A percentile compares a stretch with the other conserved stretches of the same genome.
These are phyloP conservation scores for Balansia obtecta DNA, from an alignment of 2,329 filamentous ascomycete species.

Conservation along the genomic window DNA sequence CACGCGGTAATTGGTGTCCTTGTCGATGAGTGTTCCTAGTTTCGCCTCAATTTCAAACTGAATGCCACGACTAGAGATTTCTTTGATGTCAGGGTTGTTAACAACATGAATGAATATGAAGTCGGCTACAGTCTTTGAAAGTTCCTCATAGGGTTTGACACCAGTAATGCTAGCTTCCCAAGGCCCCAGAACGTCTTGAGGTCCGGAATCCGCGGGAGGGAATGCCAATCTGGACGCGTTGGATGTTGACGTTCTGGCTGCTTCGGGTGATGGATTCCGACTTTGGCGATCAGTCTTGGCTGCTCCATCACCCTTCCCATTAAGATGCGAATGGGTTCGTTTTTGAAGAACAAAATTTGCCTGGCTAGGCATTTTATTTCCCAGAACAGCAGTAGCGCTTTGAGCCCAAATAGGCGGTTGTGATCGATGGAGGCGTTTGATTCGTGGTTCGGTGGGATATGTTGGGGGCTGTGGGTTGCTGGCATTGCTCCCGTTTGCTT, in stretches of 20 bases:
- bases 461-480: constrained; percentile 13
- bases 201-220: constrained; percentile 16
- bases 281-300: constrained; percentile 23
- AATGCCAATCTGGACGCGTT: constrained; percentile 12
- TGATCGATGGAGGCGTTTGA: constrained; percentile 25
- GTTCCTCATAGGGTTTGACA: constrained; percentile 57
- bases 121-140: constrained; percentile 66
- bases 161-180: constrained; percentile 61
- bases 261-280: constrained; percentile 35
- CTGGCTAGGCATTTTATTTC: constrained; percentile 24
- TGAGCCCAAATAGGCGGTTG: constrained; percentile 38
- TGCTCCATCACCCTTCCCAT: constrained; percentile 24
- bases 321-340: constrained; percentile 20
- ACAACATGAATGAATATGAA: constrained; percentile 67
- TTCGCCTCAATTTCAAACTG: constrained; percentile 92
- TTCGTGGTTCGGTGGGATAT: constrained; percentile 24
- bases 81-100: constrained; percentile 49
- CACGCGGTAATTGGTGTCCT: constrained; percentile 57
- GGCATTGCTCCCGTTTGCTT: constrained; percentile 29
- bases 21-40: constrained; percentile 68
- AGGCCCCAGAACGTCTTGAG: constrained; percentile 32
- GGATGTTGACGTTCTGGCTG: constrained; percentile 20
- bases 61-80: constrained; percentile 51
- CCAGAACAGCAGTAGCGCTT: constrained; percentile 21
- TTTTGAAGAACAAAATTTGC: constrained; percentile 35